Evolutionary conservation across 805 yeast genomes (phyloP), one percentile per base, ranked within the genome.

Genomic region (Schizosaccharomyces osmophilus): DNA sequence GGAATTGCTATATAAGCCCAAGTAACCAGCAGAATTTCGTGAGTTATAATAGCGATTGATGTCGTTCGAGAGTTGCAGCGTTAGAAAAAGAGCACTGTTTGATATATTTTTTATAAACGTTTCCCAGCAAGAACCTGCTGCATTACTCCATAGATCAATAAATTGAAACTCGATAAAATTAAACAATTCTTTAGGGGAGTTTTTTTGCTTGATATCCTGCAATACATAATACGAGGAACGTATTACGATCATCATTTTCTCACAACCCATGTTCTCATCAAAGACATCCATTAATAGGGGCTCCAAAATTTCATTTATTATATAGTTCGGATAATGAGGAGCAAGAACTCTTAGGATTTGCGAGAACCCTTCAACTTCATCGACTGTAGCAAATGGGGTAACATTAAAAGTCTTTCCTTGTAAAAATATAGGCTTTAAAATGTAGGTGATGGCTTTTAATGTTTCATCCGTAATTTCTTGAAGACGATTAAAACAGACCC

Each of bases 381-480:
- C 57, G 13, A 51, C 31, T 19, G 31, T 51, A 29, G 57, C 36
- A 29, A 51, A 51, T 19, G 36, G 57, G 26, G 15, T 29, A 8
- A 29, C 36, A 29, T 29, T 79, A 48, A 63, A 65, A 22, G 19
- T 22, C 22, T 51, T 51, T 22, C 73, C 73, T 15, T 69, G 63
- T 1, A 70, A 73, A 29, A 89, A 73, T 54, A 85, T 70, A 4
- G 79, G 64, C 59, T 78, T 77, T 62, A 83, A 81, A 42, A 93
- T 72, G 1, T 72, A 68, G 63, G 84, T 95, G 60, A 93, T 75
- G 62, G 83, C 83, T 67, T 88, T 83, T 2, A 89, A 82, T 0
- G 95, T 88, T 63, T 85, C 83, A 69, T 90, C 93, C 66, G 90
- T 73, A 0, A 97, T 84, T 66, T 94, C 98, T 0, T 95, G 80